phyloP scores from a whole-genome alignment of 345 rosid species.

The Physaria fendleri region DNA sequence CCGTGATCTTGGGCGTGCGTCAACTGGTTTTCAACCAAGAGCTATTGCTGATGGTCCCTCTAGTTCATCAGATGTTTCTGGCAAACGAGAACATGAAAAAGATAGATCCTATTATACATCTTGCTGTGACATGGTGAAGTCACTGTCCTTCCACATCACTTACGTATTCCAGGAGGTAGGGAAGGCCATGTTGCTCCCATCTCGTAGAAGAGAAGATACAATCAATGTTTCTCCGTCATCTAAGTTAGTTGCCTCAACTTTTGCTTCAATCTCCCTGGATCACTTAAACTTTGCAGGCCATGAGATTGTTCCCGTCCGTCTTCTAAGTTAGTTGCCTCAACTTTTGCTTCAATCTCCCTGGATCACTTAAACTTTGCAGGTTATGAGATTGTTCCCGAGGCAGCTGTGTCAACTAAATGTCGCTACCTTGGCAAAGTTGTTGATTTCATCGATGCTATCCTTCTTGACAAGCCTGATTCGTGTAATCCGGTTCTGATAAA shows the following conservation, averaged over 20 bases:
- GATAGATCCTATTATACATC: conserved; percentile 73
- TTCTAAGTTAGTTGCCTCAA: conserved; percentile 73
- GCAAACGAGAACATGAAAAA: conserved; percentile 61
- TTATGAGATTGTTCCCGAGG: conserved; percentile 47
- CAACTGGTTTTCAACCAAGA: conserved; percentile 67
- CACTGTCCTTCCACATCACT: conserved; percentile 78
- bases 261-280: conserved; percentile 70
- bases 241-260: conserved; percentile 67
- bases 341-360: conserved; percentile 67
- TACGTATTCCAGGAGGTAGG: conserved; percentile 96
- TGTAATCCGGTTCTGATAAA: conserved; percentile 82
- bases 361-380: conserved; percentile 80
- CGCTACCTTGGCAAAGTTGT: conserved; percentile 91
- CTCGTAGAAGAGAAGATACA: conserved; percentile 90
- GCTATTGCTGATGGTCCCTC: conserved; percentile 47
- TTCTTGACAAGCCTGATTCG: conserved; percentile 82
- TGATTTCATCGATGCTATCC: conserved; percentile 77
- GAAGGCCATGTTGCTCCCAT: conserved; percentile 84
- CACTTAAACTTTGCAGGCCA: conserved; percentile 77
- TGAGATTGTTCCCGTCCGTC: conserved; percentile 49
- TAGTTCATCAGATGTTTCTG: conserved; percentile 47
- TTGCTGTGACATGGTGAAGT: conserved; percentile 88
- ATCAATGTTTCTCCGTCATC: conserved; percentile 74
- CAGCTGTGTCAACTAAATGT: conserved; percentile 72
- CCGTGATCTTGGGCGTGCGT: conserved; percentile 80